Conservation (phyloP, 1,284 basidiomycete species). For the Singerocomus inundabilis region DNA sequence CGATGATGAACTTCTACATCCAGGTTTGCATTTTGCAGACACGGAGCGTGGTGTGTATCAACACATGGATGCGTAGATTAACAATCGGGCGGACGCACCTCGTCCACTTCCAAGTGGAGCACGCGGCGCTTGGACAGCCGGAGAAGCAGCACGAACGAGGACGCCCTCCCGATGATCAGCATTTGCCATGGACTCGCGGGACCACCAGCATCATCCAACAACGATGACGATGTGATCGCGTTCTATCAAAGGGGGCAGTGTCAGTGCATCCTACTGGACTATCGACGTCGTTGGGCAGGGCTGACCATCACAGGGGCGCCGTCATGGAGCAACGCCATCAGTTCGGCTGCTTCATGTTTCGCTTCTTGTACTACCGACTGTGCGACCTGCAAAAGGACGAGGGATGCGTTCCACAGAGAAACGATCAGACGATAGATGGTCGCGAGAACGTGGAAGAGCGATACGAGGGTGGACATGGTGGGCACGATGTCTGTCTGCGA, state of each 20-base stretch:
- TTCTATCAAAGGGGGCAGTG: conserved; percentile 3
- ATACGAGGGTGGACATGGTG: conserved; percentile 8
- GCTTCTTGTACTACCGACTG: conserved; percentile 15
- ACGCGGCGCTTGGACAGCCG: conserved; percentile 23
- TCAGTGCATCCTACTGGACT: not conserved
- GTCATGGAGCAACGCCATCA: conserved; percentile 17
- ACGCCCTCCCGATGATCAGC: conserved; percentile 19
- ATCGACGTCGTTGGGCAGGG: not conserved
- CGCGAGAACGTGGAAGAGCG: conserved; percentile 3
- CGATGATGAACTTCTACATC: conserved; percentile 13
- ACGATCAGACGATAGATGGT: conserved; percentile 5
- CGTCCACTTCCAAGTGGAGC: conserved; percentile 28
- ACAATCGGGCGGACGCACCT: conserved; percentile 14
- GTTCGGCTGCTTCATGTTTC: conserved; percentile 17
- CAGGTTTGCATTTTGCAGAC: no score
- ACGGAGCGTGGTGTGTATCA: no score
- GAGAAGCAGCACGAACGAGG: conserved; percentile 24
- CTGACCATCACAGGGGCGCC: conserved; percentile 15
- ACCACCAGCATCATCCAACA: not conserved
- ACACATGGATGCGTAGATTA: no score
- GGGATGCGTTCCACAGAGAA: conserved; percentile 14
- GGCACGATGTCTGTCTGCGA: not conserved
- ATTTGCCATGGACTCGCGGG: conserved; percentile 12
- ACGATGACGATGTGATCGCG: conserved; percentile 2
- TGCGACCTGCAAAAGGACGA: conserved; percentile 14